Percentiles rank a stretch among this genome's conserved stretches.
phyloP scores from a whole-genome alignment of 106 monocot genomes.

The Vanilla planifolia region DNA sequence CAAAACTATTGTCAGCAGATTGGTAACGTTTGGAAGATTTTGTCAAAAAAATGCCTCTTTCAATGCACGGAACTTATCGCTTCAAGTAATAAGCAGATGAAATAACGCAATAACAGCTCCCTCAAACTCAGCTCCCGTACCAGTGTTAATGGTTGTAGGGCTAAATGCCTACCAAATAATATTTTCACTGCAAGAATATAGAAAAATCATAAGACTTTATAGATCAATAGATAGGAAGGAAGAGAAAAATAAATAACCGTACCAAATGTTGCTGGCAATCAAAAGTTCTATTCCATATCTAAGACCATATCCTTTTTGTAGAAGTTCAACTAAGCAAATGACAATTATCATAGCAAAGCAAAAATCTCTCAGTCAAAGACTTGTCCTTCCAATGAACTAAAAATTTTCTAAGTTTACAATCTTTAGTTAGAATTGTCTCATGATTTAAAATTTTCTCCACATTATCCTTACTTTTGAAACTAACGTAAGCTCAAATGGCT shows the following conservation, averaged over 20 bases:
- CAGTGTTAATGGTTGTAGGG: slow-evolving; percentile 30
- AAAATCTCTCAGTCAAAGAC: too few relatives aligned
- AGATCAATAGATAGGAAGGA: neutral
- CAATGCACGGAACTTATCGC: slow-evolving; percentile 32
- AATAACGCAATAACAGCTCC: slow-evolving; percentile 44
- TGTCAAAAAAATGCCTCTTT: slow-evolving; percentile 22
- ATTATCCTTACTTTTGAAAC: too few relatives aligned
- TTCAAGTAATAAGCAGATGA: slow-evolving; percentile 29
- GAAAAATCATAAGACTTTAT: neutral
- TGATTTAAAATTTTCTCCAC: too few relatives aligned
- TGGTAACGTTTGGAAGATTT: slow-evolving; percentile 39
- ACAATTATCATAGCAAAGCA: slow-evolving; percentile 20
- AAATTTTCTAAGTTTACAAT: too few relatives aligned
- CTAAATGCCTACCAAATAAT: slow-evolving; percentile 36
- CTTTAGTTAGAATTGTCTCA: too few relatives aligned
- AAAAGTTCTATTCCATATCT: slow-evolving; percentile 30
- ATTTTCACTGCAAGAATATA: slow-evolving; percentile 24
- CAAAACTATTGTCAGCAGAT: slow-evolving; percentile 29
- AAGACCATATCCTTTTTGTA: slow-evolving; percentile 24
- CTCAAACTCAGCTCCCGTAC: slow-evolving; percentile 35
- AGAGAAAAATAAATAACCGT: neutral
- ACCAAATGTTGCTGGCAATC: slow-evolving; percentile 34
- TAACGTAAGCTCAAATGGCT: too few relatives aligned
- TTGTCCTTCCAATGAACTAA: too few relatives aligned
- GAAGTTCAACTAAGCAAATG: slow-evolving; percentile 21